phyloP scores from a whole-genome alignment of 2,329 filamentous ascomycete genomes.

The Hypoxylon sp. region DNA sequence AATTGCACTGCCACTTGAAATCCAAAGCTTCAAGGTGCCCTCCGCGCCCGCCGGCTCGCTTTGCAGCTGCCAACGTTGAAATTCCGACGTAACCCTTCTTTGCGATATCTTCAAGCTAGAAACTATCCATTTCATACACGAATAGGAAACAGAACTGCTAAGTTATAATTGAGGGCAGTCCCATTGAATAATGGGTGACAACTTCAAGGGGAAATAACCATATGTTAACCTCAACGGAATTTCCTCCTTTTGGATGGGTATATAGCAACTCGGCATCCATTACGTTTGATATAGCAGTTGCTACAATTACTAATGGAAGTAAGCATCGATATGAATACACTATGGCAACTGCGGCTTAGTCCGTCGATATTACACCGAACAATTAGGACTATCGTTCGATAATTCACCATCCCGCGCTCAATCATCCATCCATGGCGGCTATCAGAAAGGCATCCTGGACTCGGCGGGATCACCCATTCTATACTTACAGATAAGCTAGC shows the following conservation, averaged over 20 bases:
- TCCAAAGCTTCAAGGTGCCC: no score
- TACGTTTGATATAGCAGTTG: slow-evolving; percentile 1
- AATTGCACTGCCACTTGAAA: no score
- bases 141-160: neutral
- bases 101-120: neutral
- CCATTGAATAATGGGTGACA: neutral
- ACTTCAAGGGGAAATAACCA: neutral
- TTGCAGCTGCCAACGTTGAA: neutral
- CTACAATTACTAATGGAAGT: neutral
- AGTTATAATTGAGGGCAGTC: neutral
- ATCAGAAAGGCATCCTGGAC: neutral
- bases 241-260: neutral
- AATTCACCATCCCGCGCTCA: neutral
- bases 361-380: slow-evolving; percentile 14
- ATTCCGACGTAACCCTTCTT: neutral
- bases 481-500: neutral
- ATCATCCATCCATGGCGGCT: neutral
- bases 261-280: no score
- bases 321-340: neutral
- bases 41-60: no score
- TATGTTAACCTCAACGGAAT: neutral
- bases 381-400: neutral
- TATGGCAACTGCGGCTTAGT: neutral
- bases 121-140: neutral
- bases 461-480: no score